Percentiles rank a stretch among this genome's conserved stretches.
Conservation (phyloP, 257 asterid species). For the Marsdenia floribunda region DNA sequence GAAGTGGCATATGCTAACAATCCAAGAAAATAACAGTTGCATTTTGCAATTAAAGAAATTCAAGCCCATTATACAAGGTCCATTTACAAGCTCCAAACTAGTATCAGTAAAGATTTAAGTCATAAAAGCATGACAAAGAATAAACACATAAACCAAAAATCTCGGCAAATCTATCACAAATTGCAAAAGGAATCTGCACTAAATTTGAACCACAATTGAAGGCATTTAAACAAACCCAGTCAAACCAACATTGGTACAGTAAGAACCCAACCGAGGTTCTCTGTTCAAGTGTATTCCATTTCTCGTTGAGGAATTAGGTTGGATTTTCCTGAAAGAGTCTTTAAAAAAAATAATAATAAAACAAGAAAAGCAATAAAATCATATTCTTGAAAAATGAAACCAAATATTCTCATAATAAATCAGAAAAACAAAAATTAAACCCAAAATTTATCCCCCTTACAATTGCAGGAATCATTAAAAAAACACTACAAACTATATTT, state of each 20-base stretch:
- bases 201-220: not conserved
- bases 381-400: not conserved
- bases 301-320: not conserved
- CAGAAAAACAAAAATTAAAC: not conserved
- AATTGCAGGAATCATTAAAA: not conserved
- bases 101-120: not conserved
- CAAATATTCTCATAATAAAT: not conserved
- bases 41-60: not conserved
- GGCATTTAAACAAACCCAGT: not conserved
- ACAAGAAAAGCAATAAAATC: not conserved
- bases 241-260: not conserved
- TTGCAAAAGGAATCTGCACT: not conserved
- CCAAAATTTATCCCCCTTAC: not conserved
- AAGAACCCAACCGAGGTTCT: constrained; percentile 6
- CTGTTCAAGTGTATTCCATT: not conserved
- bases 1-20: not conserved
- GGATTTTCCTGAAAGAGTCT: not conserved
- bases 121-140: not conserved
- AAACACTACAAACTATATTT: not conserved
- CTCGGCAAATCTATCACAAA: not conserved
- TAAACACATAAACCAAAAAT: not conserved
- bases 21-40: not conserved
- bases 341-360: not conserved
- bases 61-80: not conserved
- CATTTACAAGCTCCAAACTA: constrained; percentile 1